phyloP scores from a whole-genome alignment of 1,284 basidiomycete species.

The Fomes fomentarius region DNA sequence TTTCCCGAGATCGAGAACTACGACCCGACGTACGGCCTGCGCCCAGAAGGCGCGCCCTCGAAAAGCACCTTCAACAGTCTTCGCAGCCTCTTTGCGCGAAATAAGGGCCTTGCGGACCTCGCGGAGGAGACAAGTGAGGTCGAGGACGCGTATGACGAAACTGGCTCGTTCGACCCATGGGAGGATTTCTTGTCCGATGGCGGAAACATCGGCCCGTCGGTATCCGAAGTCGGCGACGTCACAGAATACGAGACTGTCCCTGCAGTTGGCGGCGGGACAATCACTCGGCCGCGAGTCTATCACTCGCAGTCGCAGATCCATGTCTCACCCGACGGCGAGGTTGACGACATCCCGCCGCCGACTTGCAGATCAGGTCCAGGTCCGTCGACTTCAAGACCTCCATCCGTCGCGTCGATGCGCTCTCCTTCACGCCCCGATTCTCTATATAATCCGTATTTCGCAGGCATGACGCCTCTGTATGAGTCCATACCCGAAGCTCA shows the following conservation, averaged over 20 bases:
- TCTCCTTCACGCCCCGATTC: constrained; percentile 28
- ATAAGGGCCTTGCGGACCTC: constrained; percentile 79
- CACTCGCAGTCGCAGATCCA: constrained; percentile 55
- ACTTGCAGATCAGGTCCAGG: constrained; percentile 16
- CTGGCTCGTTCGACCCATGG: constrained; percentile 68
- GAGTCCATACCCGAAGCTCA: constrained; percentile 17
- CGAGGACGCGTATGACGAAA: constrained; percentile 47
- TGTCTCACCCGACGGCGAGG: constrained; percentile 20
- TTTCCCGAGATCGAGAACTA: constrained; percentile 89
- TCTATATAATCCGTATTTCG: constrained; percentile 37
- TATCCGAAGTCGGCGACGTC: constrained; percentile 28
- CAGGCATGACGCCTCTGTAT: constrained; percentile 29
- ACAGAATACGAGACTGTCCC: constrained; percentile 49
- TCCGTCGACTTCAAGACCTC: constrained; percentile 16
- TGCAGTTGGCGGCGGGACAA: constrained; percentile 67
- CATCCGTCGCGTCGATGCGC: constrained; percentile 15
- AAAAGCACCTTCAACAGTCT: constrained; percentile 77
- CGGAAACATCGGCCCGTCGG: constrained; percentile 34
- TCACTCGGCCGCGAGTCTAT: constrained; percentile 63
- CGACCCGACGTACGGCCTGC: constrained; percentile 97
- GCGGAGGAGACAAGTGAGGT: constrained; percentile 65
- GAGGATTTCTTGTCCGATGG: constrained; percentile 51
- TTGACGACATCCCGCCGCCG: constrained; percentile 11
- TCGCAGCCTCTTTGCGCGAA: constrained; percentile 65
- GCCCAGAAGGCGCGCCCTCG: constrained; percentile 83